These are phyloP conservation scores for Ustilago crameri DNA, from an alignment of 1,284 basidiomycete species.

Conservation along the genomic window DNA sequence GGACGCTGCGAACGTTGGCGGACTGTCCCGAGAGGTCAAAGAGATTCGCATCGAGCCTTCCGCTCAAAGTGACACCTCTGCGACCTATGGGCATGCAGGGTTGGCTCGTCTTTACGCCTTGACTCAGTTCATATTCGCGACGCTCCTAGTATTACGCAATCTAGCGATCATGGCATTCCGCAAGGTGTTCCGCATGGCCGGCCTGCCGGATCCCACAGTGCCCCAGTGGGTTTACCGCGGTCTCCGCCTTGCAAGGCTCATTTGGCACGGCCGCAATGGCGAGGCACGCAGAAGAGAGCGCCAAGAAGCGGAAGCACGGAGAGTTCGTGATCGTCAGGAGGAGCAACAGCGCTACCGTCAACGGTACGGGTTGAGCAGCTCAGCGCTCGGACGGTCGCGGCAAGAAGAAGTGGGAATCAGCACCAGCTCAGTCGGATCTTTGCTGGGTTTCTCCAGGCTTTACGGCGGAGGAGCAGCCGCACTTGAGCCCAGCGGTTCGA, in stretches of 20 bases:
- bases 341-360: constrained; percentile 11
- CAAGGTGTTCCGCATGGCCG: constrained; percentile 11
- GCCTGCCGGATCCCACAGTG: constrained; percentile 29
- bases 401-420: neutral
- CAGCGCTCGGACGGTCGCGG: neutral
- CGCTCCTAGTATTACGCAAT: constrained; percentile 20
- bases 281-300: constrained; percentile 42
- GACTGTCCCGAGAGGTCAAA: constrained; percentile 47
- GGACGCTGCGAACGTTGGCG: constrained; percentile 5
- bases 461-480: too few relatives aligned
- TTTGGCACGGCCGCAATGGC: constrained; percentile 65
- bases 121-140: constrained; percentile 13
- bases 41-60: constrained; percentile 43
- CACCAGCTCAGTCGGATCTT: neutral
- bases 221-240: constrained; percentile 31
- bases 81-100: constrained; percentile 19
- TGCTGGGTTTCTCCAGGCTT: too few relatives aligned
- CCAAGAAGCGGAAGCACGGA: constrained; percentile 9
- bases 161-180: constrained; percentile 10
- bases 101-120: constrained; percentile 22
- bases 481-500: too few relatives aligned
- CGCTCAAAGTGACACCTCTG: constrained; percentile 10
- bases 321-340: constrained; percentile 2
- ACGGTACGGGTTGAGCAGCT: neutral
- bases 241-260: constrained; percentile 51